A percentile compares a stretch with the other conserved stretches of the same genome.
Evolutionary conservation across 2,329 filamentous ascomycete species (phyloP).

Genomic region (Helminthosporium solani): DNA sequence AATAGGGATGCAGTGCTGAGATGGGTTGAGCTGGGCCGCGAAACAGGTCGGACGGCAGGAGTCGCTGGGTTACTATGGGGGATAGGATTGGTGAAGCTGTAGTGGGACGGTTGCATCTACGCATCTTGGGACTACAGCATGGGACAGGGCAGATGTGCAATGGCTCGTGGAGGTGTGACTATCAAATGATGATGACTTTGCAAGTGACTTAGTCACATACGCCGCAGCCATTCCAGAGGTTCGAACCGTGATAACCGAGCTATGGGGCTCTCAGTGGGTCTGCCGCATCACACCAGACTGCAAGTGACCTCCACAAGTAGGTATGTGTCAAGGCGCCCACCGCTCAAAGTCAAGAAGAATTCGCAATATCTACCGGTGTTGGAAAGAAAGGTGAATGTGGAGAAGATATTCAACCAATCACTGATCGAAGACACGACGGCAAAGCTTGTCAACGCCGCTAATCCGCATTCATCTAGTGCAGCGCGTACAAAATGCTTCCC

Average conservation of each 20-base stretch:
- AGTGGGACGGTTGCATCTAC: neutral
- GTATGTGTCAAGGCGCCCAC: neutral
- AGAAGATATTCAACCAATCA: conserved; percentile 1
- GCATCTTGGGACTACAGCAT: neutral
- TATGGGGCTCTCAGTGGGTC: neutral
- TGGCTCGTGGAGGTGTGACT: neutral
- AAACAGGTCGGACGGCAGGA: conserved; percentile 7
- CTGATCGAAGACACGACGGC: neutral
- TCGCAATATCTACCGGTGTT: too few relatives aligned
- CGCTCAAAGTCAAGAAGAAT: neutral
- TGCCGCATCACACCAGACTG: neutral
- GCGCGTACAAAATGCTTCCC: conserved; percentile 14
- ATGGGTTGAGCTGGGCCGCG: conserved; percentile 3
- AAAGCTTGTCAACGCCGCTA: conserved; percentile 15
- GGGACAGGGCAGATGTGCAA: neutral
- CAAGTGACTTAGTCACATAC: neutral
- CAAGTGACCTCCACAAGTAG: neutral
- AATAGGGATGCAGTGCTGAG: conserved; percentile 1
- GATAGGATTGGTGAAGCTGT: neutral
- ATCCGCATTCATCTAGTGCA: conserved; percentile 11
- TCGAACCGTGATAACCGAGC: neutral
- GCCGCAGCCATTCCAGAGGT: neutral
- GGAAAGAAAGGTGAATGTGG: too few relatives aligned
- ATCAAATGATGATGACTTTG: too few relatives aligned
- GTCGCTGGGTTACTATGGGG: neutral